Evolutionary conservation across 441 rosid species (phyloP), one percentile per base, ranked within the genome.

Genomic region (Sinapis alba): DNA sequence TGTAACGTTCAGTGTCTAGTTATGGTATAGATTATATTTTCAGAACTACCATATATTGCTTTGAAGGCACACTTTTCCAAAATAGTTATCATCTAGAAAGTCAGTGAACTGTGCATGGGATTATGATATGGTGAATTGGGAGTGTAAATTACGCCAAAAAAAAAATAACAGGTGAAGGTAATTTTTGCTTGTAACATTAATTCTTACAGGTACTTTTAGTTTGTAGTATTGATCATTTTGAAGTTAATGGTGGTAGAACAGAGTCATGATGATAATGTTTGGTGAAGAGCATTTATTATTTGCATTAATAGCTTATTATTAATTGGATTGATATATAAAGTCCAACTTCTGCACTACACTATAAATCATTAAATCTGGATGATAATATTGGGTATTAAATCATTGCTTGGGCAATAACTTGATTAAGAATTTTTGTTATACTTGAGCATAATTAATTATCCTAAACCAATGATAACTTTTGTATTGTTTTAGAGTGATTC

Each of bases 401-500:
- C 58, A 76, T 53, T 26, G 58, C 64, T 61, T 27, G 12, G 24
- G 32, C 10, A 5, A 21, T 54, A 21, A 21, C 11, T 58, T 57
- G 62, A 16, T 57, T 58, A 26, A n/a, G 1, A 12, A 13, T 13
- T 38, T 38, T 16, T n/a, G 18, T 8, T 26, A 18, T 20, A 30
- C 5, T 7, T 8, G 15, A 24, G 19, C 7, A 26, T 58, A 51
- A 19, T 19, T 51, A 51, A 0, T 18, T 2, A 13, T 41, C 11
- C 3, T 63, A 64, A 63, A 21, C 45, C 27, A 74, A 62, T 30
- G 32, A 57, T 41, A 10, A 1, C 0, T 10, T 73, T 7, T n/a
- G 62, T 18, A 23, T 57, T 57, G 12, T 53, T 53, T 19, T 43
- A 89, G 94, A 81, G 87, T n/a, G 92, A 89, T 79, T 88, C 94